A percentile compares a stretch with the other conserved stretches of the same genome.
Evolutionary conservation across 2,329 filamentous ascomycete genomes (phyloP).

Genomic region (Pyricularia grisea): DNA sequence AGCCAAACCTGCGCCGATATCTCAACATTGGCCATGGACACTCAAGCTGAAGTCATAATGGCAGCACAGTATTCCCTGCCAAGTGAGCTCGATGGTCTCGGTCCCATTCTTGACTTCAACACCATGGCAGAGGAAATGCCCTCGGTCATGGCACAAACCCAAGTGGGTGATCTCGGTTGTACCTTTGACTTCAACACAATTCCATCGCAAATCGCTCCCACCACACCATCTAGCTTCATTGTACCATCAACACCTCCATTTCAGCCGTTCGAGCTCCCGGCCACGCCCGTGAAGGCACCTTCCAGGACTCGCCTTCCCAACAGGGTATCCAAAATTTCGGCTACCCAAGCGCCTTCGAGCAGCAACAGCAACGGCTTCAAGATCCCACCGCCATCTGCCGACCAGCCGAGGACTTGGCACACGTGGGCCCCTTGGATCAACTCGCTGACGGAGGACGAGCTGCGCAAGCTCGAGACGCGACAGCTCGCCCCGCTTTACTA

Average conservation of each 20-base stretch:
- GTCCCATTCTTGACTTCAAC: not conserved
- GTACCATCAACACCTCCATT: not conserved
- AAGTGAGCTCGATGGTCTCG: not conserved
- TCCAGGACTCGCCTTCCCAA: not conserved
- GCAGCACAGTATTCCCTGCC: not conserved
- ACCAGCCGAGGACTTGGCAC: conserved; percentile 1
- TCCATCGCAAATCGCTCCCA: not conserved
- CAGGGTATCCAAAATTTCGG: not conserved
- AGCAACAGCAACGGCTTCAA: not conserved
- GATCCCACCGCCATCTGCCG: not conserved
- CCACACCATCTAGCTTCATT: not conserved
- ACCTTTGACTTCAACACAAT: not conserved
- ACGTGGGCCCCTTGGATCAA: conserved; percentile 3
- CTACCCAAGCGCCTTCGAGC: not conserved
- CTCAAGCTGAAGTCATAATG: not conserved
- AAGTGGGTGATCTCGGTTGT: not conserved
- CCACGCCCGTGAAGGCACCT: not conserved
- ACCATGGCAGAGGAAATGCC: not conserved
- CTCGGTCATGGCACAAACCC: not conserved
- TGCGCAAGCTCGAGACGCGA: not conserved
- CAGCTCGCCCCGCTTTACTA: not conserved
- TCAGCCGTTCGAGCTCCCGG: not conserved
- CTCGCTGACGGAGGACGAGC: conserved; percentile 1
- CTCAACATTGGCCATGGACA: not conserved
- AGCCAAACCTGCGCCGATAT: not conserved